Evolutionary conservation across 257 asterid genomes (phyloP).

Genomic region (Thymus quinquecostatus): DNA sequence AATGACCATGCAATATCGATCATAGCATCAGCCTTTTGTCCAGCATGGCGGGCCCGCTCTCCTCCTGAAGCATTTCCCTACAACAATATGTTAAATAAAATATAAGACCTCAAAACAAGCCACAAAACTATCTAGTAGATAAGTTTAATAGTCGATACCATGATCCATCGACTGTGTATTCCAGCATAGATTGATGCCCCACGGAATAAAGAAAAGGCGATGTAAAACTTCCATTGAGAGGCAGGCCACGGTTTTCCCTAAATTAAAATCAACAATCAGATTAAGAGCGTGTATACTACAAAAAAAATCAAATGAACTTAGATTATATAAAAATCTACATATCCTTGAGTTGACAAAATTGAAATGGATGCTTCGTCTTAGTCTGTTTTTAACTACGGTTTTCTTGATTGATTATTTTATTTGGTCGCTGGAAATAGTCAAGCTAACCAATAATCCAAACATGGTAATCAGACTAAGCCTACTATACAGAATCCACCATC

Average conservation of each 20-base stretch:
- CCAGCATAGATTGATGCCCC: slow-evolving; percentile 92
- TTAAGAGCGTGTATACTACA: slow-evolving; percentile 16
- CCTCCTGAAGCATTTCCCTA: slow-evolving; percentile 99
- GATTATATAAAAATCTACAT: not conserved
- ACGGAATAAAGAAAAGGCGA: slow-evolving; percentile 91
- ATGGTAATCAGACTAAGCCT: not conserved
- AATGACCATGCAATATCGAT: slow-evolving; percentile 70
- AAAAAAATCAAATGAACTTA: not conserved
- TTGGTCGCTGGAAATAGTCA: not conserved
- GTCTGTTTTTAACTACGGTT: not conserved
- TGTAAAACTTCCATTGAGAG: slow-evolving; percentile 82
- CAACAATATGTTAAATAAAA: slow-evolving; percentile 26
- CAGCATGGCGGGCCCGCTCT: slow-evolving; percentile 77
- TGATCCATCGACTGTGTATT: slow-evolving; percentile 82
- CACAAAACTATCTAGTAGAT: slow-evolving; percentile 17
- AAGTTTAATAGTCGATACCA: slow-evolving; percentile 52
- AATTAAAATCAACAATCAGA: slow-evolving; percentile 31
- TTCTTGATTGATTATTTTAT: not conserved
- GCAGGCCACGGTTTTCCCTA: slow-evolving; percentile 96
- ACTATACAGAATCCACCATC: not conserved
- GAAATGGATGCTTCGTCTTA: not conserved
- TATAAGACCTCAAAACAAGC: not conserved
- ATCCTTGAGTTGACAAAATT: not conserved
- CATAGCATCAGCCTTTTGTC: slow-evolving; percentile 65
- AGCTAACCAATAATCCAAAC: not conserved